Percentiles rank a stretch among this genome's conserved stretches.
Evolutionary conservation across 495 filamentous ascomycete genomes (phyloP).

Genomic region (Neurospora sp.): DNA sequence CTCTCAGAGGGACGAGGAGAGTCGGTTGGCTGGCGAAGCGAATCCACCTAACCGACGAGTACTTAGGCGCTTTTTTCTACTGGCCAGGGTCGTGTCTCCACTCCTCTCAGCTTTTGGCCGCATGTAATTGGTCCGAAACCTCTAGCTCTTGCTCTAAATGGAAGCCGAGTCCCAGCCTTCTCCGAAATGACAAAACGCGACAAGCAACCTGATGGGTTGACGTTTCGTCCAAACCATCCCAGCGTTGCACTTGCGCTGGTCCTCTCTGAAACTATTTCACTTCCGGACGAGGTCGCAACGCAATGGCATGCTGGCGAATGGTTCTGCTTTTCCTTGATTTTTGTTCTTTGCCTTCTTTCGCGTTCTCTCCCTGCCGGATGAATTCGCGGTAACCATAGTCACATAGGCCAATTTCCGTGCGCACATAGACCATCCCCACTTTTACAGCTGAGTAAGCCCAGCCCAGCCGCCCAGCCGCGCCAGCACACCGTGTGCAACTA

Average conservation of each 20-base stretch:
- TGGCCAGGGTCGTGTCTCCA: neutral
- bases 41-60: too few species aligned
- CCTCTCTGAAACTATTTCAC: neutral
- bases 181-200: slow-evolving; percentile 16
- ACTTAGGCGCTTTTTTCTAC: neutral
- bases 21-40: too few species aligned
- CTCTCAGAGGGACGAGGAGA: too few species aligned
- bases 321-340: neutral
- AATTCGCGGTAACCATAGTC: too few species aligned
- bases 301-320: neutral
- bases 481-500: too few species aligned
- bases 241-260: neutral
- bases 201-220: neutral
- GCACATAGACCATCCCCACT: too few species aligned
- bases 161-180: slow-evolving; percentile 16
- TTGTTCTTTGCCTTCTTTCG: neutral
- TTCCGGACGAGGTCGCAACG: neutral
- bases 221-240: neutral
- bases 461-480: too few species aligned
- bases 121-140: slow-evolving; percentile 7
- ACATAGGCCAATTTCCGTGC: too few species aligned
- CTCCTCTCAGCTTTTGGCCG: neutral
- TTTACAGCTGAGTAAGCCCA: too few species aligned
- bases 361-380: neutral
- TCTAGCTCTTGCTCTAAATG: slow-evolving; percentile 8